Evolutionary conservation across 192 early-diverging fungal species (phyloP).

Genomic region (Phycomyces blakesleeanus): DNA sequence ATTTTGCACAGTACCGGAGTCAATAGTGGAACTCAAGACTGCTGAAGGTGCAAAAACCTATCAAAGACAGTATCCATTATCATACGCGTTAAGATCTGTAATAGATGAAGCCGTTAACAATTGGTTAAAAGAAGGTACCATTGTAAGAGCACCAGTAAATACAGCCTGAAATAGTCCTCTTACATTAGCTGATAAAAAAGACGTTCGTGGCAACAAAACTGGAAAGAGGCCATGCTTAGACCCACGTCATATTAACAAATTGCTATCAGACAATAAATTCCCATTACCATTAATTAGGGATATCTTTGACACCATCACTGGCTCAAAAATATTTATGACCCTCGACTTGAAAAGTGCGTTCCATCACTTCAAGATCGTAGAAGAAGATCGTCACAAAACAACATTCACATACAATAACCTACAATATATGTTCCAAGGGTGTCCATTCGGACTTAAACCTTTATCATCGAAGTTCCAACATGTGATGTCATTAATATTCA

Average conservation of each 20-base stretch:
- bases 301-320: background rate
- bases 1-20: too few relatives aligned
- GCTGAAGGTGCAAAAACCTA: too few relatives aligned
- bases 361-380: background rate
- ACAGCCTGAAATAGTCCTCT: constrained; percentile 6
- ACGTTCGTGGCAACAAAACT: background rate
- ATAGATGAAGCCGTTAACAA: background rate
- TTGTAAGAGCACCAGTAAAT: background rate
- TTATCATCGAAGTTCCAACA: background rate
- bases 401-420: constrained; percentile 4
- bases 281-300: background rate
- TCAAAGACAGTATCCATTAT: background rate
- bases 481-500: background rate
- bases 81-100: background rate
- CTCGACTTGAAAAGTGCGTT: background rate
- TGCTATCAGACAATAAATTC: constrained; percentile 1
- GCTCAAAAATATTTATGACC: background rate
- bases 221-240: background rate
- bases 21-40: too few relatives aligned
- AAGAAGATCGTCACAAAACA: background rate
- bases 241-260: background rate
- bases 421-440: background rate
- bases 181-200: background rate
- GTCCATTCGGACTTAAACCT: background rate
- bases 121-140: constrained; percentile 3